Conservation (phyloP, 257 asterid genomes). For the Ocimum tenuiflorum region DNA sequence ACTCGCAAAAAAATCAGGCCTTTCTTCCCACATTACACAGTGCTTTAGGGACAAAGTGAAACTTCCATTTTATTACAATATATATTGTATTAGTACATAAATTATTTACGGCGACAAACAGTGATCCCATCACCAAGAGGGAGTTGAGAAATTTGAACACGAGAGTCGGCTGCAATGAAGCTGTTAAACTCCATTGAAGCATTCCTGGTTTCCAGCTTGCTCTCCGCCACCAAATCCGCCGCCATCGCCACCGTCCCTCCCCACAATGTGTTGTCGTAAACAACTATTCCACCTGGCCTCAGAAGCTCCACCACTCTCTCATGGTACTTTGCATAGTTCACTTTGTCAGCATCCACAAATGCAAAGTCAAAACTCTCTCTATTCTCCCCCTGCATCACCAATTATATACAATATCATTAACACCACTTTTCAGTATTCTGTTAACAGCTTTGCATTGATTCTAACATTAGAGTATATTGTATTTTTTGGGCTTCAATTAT, state of each 20-base stretch:
- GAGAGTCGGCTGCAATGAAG: slow-evolving; percentile 32
- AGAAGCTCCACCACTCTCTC: slow-evolving; percentile 38
- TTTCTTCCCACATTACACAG: too few relatives aligned
- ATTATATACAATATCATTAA: too few relatives aligned
- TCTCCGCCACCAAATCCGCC: slow-evolving; percentile 21
- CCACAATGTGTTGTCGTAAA: slow-evolving; percentile 60
- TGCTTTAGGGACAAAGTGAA: too few relatives aligned
- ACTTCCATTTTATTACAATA: too few relatives aligned
- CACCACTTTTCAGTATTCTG: too few relatives aligned
- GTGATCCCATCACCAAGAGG: too few relatives aligned
- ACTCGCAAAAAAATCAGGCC: too few relatives aligned
- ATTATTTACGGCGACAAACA: too few relatives aligned
- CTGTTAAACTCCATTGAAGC: slow-evolving; percentile 34
- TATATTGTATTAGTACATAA: too few relatives aligned
- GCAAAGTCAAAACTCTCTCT: slow-evolving; percentile 41
- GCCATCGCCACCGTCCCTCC: slow-evolving; percentile 34
- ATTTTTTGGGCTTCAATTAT: too few relatives aligned
- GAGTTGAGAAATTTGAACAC: slow-evolving; percentile 40
- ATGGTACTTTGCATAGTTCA: slow-evolving; percentile 35
- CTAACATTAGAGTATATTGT: too few relatives aligned
- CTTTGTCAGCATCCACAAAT: slow-evolving; percentile 53
- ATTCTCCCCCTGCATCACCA: slow-evolving; percentile 26
- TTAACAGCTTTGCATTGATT: too few relatives aligned
- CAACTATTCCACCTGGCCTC: slow-evolving; percentile 40
- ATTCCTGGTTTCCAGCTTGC: background rate